These are phyloP conservation scores for Skeletonema costatum DNA, from an alignment of 108 stramenopile genomes.

Conservation along the genomic window DNA sequence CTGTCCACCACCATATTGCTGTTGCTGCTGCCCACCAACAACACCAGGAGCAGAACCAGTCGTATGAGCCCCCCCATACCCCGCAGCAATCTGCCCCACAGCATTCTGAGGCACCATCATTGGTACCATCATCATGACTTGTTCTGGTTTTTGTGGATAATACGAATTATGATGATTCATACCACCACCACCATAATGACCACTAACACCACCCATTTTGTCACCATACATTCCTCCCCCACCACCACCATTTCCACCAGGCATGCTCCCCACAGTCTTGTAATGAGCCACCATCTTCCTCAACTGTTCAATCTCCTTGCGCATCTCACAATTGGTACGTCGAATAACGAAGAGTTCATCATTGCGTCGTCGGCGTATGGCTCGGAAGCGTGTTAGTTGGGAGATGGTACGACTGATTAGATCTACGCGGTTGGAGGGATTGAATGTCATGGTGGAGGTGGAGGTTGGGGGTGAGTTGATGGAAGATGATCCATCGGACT, in stretches of 20 bases:
- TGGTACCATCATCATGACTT: constrained; percentile 90
- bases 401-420: constrained; percentile 76
- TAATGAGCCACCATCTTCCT: constrained; percentile 60
- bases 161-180: constrained; percentile 18
- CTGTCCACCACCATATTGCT: background rate
- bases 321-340: constrained; percentile 40
- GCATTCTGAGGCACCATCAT: constrained; percentile 79
- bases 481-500: background rate
- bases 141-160: constrained; percentile 7
- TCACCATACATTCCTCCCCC: constrained; percentile 55
- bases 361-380: constrained; percentile 25
- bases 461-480: background rate
- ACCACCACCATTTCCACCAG: background rate
- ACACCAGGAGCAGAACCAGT: background rate
- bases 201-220: constrained; percentile 23
- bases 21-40: background rate
- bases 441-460: constrained; percentile 33
- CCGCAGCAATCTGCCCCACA: constrained; percentile 34
- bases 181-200: background rate
- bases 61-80: constrained; percentile 27
- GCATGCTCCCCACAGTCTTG: constrained; percentile 38
- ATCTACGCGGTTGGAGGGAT: constrained; percentile 80
- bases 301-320: constrained; percentile 57
- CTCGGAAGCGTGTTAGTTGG: constrained; percentile 35
- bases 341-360: constrained; percentile 24